These are phyloP conservation scores for Vicia faba DNA, from an alignment of 306 rosid genomes.

Conservation along the genomic window DNA sequence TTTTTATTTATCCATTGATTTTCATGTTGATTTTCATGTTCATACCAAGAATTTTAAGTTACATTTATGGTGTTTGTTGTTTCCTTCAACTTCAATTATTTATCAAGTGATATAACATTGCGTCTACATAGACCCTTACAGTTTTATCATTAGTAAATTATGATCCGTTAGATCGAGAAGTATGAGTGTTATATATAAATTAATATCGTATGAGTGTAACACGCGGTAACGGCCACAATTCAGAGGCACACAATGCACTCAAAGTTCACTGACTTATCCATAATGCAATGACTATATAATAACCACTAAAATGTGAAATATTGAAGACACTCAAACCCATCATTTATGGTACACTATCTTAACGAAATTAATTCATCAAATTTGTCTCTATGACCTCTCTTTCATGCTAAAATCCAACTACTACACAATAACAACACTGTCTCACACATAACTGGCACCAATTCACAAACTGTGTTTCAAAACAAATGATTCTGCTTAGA, in stretches of 20 bases:
- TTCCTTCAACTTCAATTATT: neutral
- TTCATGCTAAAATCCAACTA: constrained; percentile 39
- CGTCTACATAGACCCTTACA: no score
- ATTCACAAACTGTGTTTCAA: constrained; percentile 28
- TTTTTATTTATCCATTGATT: neutral
- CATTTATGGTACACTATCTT: constrained; percentile 39
- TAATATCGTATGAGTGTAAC: no score
- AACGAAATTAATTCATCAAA: constrained; percentile 16
- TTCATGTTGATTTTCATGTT: no score
- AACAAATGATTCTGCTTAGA: constrained; percentile 52
- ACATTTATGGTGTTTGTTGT: constrained; percentile 28
- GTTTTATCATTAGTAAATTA: no score
- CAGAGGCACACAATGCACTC: constrained; percentile 8
- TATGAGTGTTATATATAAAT: no score
- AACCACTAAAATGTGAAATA: constrained; percentile 43
- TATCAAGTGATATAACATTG: no score
- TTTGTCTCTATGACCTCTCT: constrained; percentile 15
- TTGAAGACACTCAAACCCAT: constrained; percentile 41
- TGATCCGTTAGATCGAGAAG: no score
- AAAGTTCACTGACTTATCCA: constrained; percentile 47
- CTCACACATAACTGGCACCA: constrained; percentile 31
- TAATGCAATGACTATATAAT: constrained; percentile 45
- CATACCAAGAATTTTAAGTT: constrained; percentile 6
- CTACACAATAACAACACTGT: constrained; percentile 29
- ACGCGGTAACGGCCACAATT: neutral